Percentiles rank a stretch among this genome's conserved stretches.
Conservation (phyloP, 2,329 filamentous ascomycete species). For the Niveomyces coronatus region DNA sequence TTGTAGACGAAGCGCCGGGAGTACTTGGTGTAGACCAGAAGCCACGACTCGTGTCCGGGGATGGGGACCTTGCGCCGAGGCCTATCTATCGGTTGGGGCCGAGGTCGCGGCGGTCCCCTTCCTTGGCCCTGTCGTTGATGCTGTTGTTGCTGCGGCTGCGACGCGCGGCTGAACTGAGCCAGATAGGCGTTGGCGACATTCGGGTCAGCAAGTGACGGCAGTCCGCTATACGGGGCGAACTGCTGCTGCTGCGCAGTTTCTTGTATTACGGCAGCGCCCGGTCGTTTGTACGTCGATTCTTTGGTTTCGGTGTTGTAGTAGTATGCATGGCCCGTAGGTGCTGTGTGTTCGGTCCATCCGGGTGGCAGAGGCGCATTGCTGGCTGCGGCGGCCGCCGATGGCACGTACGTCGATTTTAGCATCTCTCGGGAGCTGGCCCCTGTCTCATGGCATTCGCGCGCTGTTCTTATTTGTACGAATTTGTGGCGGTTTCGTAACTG, state of each 20-base stretch:
- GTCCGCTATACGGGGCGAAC: slow-evolving; percentile 23
- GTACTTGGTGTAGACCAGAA: slow-evolving; percentile 86
- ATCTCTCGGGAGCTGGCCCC: slow-evolving; percentile 29
- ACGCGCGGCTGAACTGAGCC: slow-evolving; percentile 37
- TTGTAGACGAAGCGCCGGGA: slow-evolving; percentile 88
- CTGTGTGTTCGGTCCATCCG: slow-evolving; percentile 90
- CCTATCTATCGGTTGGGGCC: slow-evolving; percentile 63
- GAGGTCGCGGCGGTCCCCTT: slow-evolving; percentile 48
- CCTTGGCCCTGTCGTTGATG: slow-evolving; percentile 39
- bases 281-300: slow-evolving; percentile 77
- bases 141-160: slow-evolving; percentile 28
- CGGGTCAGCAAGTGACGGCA: slow-evolving; percentile 40
- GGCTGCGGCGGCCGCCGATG: slow-evolving; percentile 30
- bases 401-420: slow-evolving; percentile 69
- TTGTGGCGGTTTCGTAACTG: neutral
- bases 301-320: slow-evolving; percentile 79
- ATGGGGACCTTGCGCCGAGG: slow-evolving; percentile 73
- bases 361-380: slow-evolving; percentile 52
- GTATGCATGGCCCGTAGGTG: slow-evolving; percentile 77
- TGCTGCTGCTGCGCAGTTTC: slow-evolving; percentile 13
- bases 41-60: slow-evolving; percentile 75
- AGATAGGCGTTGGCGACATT: slow-evolving; percentile 51
- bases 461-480: too few species aligned
- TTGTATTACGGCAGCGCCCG: slow-evolving; percentile 27
- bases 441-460: too few species aligned